These are phyloP conservation scores for Trichoderma sp. DNA, from an alignment of 2,329 filamentous ascomycete genomes.

Conservation along the genomic window DNA sequence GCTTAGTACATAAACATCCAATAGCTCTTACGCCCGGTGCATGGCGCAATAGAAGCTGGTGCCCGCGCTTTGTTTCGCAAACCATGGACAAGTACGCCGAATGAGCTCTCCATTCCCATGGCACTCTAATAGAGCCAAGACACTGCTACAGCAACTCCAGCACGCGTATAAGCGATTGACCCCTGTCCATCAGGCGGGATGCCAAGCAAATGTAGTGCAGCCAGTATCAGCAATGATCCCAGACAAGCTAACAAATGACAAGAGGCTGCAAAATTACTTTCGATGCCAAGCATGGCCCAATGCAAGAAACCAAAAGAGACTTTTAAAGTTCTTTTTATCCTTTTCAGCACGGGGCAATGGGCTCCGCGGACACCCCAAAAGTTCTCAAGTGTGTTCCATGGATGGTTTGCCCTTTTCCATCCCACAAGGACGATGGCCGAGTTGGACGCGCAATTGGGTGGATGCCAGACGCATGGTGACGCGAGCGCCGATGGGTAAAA, in stretches of 20 bases:
- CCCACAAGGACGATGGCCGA: slow-evolving; percentile 14
- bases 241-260: not conserved
- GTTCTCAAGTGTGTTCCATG: not conserved
- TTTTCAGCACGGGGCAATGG: not conserved
- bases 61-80: not conserved
- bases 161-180: not conserved
- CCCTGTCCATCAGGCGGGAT: not conserved
- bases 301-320: too few species aligned
- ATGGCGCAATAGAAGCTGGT: not conserved
- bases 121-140: not conserved
- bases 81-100: not conserved
- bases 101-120: not conserved
- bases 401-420: not conserved
- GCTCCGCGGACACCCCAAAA: not conserved
- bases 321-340: too few species aligned
- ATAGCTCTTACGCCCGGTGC: not conserved
- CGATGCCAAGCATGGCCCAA: too few species aligned
- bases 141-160: not conserved
- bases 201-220: not conserved
- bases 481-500: not conserved
- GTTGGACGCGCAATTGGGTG: slow-evolving; percentile 25
- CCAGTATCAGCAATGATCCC: not conserved
- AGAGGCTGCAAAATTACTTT: too few species aligned
- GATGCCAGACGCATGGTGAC: slow-evolving; percentile 24
- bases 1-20: not conserved